phyloP scores from a whole-genome alignment of 306 rosid species.

The Astragalus membranaceus region DNA sequence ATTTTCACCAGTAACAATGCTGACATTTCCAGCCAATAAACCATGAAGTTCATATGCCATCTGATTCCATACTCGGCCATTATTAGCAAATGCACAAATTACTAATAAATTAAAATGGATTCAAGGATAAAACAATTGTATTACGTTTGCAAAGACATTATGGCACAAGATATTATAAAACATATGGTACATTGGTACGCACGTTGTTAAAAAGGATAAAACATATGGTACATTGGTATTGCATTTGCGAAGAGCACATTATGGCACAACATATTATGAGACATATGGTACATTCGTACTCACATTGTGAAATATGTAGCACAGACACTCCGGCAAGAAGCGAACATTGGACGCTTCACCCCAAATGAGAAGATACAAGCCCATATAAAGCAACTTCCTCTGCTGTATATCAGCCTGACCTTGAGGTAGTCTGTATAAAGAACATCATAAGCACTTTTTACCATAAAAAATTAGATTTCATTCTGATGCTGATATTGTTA shows the following conservation, averaged over 20 bases:
- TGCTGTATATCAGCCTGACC: conserved; percentile 79
- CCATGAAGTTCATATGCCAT: conserved; percentile 99
- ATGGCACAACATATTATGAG: conserved; percentile 9
- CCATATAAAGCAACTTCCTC: conserved; percentile 92
- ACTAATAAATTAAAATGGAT: not conserved
- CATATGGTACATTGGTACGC: too few relatives aligned
- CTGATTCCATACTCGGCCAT: conserved; percentile 35
- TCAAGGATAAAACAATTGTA: not conserved
- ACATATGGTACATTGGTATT: conserved; percentile 7
- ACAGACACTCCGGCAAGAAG: conserved; percentile 93
- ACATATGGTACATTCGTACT: conserved; percentile 24
- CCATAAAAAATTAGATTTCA: too few relatives aligned
- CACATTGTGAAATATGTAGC: conserved; percentile 93
- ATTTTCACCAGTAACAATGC: conserved; percentile 97
- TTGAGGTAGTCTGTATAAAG: conserved; percentile 68
- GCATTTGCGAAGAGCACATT: not conserved
- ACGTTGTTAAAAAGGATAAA: not conserved
- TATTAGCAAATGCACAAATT: conserved; percentile 20
- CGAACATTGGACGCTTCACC: conserved; percentile 93
- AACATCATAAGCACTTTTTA: conserved; percentile 18
- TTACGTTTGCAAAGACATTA: conserved; percentile 1
- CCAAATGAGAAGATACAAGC: conserved; percentile 91
- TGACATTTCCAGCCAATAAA: conserved; percentile 95
- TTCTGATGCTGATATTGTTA: conserved; percentile 5
- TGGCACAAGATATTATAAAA: not conserved